Conservation (phyloP, 78 protist genomes). For the Chrysochromulina parva region DNA sequence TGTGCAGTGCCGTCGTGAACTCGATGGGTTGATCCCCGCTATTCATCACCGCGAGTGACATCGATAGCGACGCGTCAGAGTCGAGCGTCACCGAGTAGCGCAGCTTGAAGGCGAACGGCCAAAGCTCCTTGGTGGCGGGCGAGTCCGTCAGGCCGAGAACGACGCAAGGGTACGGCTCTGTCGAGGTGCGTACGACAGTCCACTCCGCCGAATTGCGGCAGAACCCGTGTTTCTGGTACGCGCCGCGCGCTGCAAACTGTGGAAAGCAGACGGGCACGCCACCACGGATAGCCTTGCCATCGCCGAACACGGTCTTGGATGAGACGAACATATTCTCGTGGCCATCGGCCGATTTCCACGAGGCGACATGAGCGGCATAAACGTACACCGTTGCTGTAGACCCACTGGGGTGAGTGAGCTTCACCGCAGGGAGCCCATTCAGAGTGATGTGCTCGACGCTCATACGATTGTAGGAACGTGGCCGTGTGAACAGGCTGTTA, state of each 20-base stretch:
- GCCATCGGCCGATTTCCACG: background rate
- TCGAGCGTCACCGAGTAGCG: background rate
- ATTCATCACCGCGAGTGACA: background rate
- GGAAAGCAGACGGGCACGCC: constrained; percentile 32
- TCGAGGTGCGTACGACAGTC: background rate
- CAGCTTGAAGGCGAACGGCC: background rate
- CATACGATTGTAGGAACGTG: background rate
- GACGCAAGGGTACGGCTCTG: background rate
- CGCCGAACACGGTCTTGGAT: background rate
- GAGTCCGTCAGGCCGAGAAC: background rate
- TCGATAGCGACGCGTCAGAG: background rate
- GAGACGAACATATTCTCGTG: background rate
- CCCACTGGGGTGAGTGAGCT: background rate
- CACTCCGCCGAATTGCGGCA: background rate
- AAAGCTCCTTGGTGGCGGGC: background rate
- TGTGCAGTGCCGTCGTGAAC: constrained; percentile 26
- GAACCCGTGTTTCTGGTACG: background rate
- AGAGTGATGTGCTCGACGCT: background rate
- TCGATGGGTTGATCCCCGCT: background rate
- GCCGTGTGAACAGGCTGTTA: no score
- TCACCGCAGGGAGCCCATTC: background rate
- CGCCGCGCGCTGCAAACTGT: background rate
- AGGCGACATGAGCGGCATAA: background rate
- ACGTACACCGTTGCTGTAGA: background rate
- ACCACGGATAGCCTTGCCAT: constrained; percentile 11